Conservation (phyloP, 345 rosid genomes). For the Stellera chamaejasme region DNA sequence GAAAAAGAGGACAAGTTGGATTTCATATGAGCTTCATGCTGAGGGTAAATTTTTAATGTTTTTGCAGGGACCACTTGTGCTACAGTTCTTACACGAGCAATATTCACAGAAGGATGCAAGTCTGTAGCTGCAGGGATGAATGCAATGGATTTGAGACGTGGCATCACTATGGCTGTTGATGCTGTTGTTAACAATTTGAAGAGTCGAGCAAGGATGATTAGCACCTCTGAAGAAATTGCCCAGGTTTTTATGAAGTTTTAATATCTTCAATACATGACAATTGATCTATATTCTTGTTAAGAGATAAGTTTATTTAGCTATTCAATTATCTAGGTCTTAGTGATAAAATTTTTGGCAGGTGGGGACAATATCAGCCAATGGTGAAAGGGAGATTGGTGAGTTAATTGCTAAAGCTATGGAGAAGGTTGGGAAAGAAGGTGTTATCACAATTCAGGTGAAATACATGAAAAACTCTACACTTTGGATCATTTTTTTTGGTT, state of each 20-base stretch:
- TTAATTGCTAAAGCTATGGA: slow-evolving; percentile 50
- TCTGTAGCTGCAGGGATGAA: slow-evolving; percentile 47
- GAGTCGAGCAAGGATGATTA: slow-evolving; percentile 38
- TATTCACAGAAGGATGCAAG: slow-evolving; percentile 43
- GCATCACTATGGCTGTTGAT: slow-evolving; percentile 46
- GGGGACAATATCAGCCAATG: slow-evolving; percentile 49
- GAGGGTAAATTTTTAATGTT: background rate
- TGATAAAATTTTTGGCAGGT: slow-evolving; percentile 13
- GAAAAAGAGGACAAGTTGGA: no score
- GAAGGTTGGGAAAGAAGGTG: slow-evolving; percentile 48
- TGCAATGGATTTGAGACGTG: slow-evolving; percentile 45
- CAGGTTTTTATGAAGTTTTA: slow-evolving; percentile 10
- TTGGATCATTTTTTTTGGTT: background rate
- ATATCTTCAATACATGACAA: background rate
- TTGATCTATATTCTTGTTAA: no score
- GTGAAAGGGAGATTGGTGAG: slow-evolving; percentile 47
- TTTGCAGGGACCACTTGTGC: slow-evolving; percentile 44
- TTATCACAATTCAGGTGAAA: slow-evolving; percentile 37
- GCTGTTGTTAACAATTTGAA: slow-evolving; percentile 34
- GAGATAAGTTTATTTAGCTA: no score
- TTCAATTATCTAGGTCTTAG: no score
- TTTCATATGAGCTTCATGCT: no score
- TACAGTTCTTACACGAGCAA: slow-evolving; percentile 34
- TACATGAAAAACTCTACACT: background rate
- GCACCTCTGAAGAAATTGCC: slow-evolving; percentile 37